Evolutionary conservation across 2,329 filamentous ascomycete species (phyloP).

Genomic region (Elsinoe arachidis): DNA sequence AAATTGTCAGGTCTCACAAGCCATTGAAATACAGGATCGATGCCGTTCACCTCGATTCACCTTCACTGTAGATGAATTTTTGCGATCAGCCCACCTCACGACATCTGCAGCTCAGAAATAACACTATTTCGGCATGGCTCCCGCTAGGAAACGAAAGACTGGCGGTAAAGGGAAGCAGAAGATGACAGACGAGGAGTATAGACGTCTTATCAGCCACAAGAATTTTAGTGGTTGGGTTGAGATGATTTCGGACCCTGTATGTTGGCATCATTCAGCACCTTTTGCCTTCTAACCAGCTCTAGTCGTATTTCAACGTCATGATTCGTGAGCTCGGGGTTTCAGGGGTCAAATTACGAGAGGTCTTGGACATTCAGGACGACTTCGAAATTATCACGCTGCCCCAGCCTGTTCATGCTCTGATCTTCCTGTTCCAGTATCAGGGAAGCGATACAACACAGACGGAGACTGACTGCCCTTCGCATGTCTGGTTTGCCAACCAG

Average conservation of each 20-base stretch:
- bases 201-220: conserved; percentile 42
- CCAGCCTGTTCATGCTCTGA: conserved; percentile 71
- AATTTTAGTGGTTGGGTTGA: conserved; percentile 70
- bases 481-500: conserved; percentile 93
- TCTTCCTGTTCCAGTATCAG: conserved; percentile 73
- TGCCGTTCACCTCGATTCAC: neutral
- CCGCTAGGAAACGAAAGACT: conserved; percentile 18
- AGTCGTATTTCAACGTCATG: conserved; percentile 82
- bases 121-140: neutral
- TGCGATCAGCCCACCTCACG: neutral
- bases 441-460: conserved; percentile 45
- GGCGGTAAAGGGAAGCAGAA: conserved; percentile 21
- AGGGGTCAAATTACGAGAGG: conserved; percentile 65
- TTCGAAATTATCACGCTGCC: conserved; percentile 40
- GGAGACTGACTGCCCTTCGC: conserved; percentile 47
- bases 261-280: conserved; percentile 23
- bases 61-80: neutral
- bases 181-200: conserved; percentile 37
- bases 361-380: conserved; percentile 62
- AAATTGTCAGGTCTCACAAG: neutral
- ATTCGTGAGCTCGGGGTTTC: conserved; percentile 68
- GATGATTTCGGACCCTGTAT: conserved; percentile 80
- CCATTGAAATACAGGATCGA: no score
- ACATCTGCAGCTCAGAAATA: no score
- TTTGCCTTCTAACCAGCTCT: conserved; percentile 16